Base-by-base conservation (phyloP, 1,284 basidiomycete genomes). In the Apiotrichum montevideense region DNA sequence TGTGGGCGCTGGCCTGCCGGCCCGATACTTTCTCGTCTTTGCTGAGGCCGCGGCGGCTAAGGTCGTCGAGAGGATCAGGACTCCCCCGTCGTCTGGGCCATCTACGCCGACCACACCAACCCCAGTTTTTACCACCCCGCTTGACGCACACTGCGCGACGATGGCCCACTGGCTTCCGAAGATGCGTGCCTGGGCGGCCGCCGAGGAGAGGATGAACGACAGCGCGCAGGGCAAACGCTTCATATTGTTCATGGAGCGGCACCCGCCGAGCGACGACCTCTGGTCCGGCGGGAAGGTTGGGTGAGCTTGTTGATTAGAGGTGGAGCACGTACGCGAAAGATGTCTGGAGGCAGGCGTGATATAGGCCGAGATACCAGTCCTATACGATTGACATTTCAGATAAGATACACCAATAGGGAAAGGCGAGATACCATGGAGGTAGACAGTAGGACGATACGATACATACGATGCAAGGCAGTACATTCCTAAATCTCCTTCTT, bases 401-500 rank as follows among this genome's bases (percentile, higher is more conserved):
- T 21, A 21, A 21, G 21, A 21, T 21, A 21, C 21, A 21, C 21
- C 21, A 21, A 21, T 21, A 21, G 21, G 21, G 21, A 21, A 21
- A 21, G 21, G 21, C 21, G 21, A 21, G 21, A 21, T 21, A 21
- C 21, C 21, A 21, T 21, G 21, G 21, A 21, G 21, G 21, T 21
- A 21, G 21, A 21, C 21, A 21, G 21, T 21, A 21, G 21, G 21
- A 21, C 21, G 21, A 21, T 21, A 21, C 21, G 21, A 21, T 21
- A 21, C 21, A 21, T 21, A 21, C 21, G 21, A 21, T 21, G 21
- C 21, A 8, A 39, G 11, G 11, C 41, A 43, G 11, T 43, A 14
- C 14, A 42, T 42, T 4, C 45, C n/a, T 47, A 47, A 5, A 47
- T 5, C 37, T 43, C 40, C 8, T 29, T 29, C 64, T 78, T 79